These are phyloP conservation scores for Pueraria montana DNA, from an alignment of 306 rosid species.

Conservation along the genomic window DNA sequence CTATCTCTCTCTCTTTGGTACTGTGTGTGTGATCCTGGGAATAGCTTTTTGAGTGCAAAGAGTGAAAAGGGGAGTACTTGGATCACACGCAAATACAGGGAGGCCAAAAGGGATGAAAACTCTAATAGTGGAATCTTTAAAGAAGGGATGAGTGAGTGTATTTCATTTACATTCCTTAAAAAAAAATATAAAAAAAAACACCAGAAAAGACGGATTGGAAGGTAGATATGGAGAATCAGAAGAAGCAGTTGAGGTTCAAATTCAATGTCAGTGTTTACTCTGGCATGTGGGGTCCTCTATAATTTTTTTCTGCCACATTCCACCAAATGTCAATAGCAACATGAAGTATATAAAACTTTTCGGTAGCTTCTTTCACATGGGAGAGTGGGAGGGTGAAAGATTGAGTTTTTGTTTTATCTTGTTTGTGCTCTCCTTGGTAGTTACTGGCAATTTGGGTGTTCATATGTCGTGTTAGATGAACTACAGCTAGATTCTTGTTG, in stretches of 20 bases:
- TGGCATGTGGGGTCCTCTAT: slow-evolving; percentile 60
- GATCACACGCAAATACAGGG: slow-evolving; percentile 66
- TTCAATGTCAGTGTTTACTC: slow-evolving; percentile 45
- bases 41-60: slow-evolving; percentile 41
- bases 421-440: not conserved
- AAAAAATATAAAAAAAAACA: not conserved
- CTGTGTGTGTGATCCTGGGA: slow-evolving; percentile 28
- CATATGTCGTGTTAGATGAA: not conserved
- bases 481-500: no score
- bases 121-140: slow-evolving; percentile 50
- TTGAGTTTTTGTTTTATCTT: slow-evolving; percentile 6
- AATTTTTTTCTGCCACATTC: slow-evolving; percentile 57
- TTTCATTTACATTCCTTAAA: slow-evolving; percentile 29
- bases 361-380: slow-evolving; percentile 49
- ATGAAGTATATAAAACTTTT: slow-evolving; percentile 42
- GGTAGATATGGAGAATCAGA: slow-evolving; percentile 43
- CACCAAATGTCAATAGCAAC: slow-evolving; percentile 67
- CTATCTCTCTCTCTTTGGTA: not conserved
- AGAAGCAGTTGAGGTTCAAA: slow-evolving; percentile 43
- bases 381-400: slow-evolving; percentile 21
- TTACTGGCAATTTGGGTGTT: not conserved
- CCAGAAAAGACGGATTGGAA: slow-evolving; percentile 48
- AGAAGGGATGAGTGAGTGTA: slow-evolving; percentile 31
- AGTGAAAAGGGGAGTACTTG: slow-evolving; percentile 64
- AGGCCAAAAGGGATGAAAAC: slow-evolving; percentile 50